phyloP scores from a whole-genome alignment of 2,329 filamentous ascomycete genomes.

The Gyromitra esculenta region DNA sequence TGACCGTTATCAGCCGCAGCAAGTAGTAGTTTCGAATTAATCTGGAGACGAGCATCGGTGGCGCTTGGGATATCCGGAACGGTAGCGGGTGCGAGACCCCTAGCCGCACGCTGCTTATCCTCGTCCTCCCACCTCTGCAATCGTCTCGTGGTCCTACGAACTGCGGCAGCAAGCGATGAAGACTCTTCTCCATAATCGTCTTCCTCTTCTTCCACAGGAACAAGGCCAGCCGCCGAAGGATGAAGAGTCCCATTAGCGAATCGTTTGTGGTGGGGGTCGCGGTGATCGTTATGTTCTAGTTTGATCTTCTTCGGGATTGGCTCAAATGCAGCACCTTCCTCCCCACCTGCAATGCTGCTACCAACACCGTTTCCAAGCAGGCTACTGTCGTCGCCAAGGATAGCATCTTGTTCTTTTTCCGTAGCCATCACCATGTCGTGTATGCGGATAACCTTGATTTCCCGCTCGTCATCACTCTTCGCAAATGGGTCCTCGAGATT shows the following conservation, averaged over 20 bases:
- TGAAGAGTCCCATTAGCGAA: constrained; percentile 53
- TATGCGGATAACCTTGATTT: constrained; percentile 55
- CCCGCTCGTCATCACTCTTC: constrained; percentile 71
- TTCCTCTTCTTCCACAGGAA: constrained; percentile 65
- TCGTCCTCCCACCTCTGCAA: constrained; percentile 75
- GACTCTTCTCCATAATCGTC: constrained; percentile 83
- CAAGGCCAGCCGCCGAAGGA: constrained; percentile 64
- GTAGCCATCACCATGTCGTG: constrained; percentile 32
- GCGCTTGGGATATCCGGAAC: constrained; percentile 67
- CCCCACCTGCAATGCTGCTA: constrained; percentile 13
- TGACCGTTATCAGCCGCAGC: constrained; percentile 37
- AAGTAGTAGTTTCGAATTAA: constrained; percentile 25
- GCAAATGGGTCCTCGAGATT: constrained; percentile 68
- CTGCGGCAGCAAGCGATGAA: constrained; percentile 71
- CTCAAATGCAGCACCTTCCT: constrained; percentile 31
- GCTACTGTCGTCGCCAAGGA: constrained; percentile 23
- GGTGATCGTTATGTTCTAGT: constrained; percentile 57
- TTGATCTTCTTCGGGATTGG: constrained; percentile 47
- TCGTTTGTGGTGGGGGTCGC: constrained; percentile 35
- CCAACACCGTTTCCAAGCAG: constrained; percentile 7
- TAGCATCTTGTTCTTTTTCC: constrained; percentile 22
- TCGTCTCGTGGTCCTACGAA: constrained; percentile 72
- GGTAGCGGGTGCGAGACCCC: constrained; percentile 58
- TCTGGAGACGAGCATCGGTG: constrained; percentile 65
- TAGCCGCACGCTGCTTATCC: constrained; percentile 60